Evolutionary conservation across 108 stramenopile genomes (phyloP), one percentile per base, ranked within the genome.

Genomic region (Skeletonema potamos): DNA sequence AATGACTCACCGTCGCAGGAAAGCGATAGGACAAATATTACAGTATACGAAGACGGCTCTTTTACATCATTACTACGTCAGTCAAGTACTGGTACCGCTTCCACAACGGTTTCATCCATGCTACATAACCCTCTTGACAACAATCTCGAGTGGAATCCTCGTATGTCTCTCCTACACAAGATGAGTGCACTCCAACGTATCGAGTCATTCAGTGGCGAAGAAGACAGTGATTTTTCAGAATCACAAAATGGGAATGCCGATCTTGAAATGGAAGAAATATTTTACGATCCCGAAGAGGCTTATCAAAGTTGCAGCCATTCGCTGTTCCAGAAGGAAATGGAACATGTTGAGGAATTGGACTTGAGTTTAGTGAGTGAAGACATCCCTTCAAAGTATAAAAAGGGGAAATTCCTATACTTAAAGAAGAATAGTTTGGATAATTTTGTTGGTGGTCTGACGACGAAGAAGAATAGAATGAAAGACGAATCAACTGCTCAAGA

Each of bases 141-240:
- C 29, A 46, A 27, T 22, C 11, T 28, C 26, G 46, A 67, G 32
- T 67, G 66, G 66, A 55, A 67, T 36, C 66, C 66, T 34, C 4
- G n/a, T 11, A 32, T 22, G 27, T 67, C 66, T 5, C 20, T 67
- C 54, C 32, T 67, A 27, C 56, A 56, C 22, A 22, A 26, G 18
- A 36, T 27, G 11, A 36, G 36, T 27, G 36, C 36, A 67, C 66
- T 67, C 36, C 54, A 67, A 8, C 51, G 54, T 13, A 67, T 67
- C 54, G 66, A 67, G 26, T 67, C 66, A 34, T 54, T 56, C 20
- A 56, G 54, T 24, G 66, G 56, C 6, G 66, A 67, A 56, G 66
- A 67, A 36, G 39, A 32, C n/a, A 67, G 66, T 24, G 48, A 51
- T 5, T 51, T 22, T 17, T 22, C 48, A 51, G 48, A 51, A 6